Percentiles rank a stretch among this genome's conserved stretches.
Conservation (phyloP, 768 basidiomycete genomes). For the Termitomyces sp. region DNA sequence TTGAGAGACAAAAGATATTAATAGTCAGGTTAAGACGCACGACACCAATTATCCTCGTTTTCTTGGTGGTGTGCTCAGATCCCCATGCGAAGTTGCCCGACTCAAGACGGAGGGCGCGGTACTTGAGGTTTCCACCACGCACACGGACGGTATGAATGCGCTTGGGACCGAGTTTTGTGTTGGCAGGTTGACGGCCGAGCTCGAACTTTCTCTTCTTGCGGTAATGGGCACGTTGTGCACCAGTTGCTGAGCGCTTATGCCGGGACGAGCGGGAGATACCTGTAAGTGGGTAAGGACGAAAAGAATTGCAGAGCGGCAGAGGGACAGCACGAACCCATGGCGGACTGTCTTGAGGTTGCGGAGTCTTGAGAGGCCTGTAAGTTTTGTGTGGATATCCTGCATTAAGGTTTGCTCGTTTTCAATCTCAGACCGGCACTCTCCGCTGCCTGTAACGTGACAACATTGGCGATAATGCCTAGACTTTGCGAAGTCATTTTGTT, state of each 20-base stretch:
- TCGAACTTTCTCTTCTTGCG: slow-evolving; percentile 99
- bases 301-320: slow-evolving; percentile 7
- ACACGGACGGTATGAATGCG: slow-evolving; percentile 93
- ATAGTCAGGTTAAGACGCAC: slow-evolving; percentile 43
- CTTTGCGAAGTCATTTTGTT: too few relatives aligned
- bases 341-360: slow-evolving; percentile 65
- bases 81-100: slow-evolving; percentile 99
- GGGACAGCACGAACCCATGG: slow-evolving; percentile 63
- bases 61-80: slow-evolving; percentile 88
- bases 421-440: slow-evolving; percentile 30
- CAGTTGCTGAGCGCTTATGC: slow-evolving; percentile 94
- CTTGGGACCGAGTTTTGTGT: slow-evolving; percentile 94
- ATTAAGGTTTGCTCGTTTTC: slow-evolving; percentile 37
- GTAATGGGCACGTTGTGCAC: slow-evolving; percentile 89
- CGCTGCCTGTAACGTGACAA: slow-evolving; percentile 11
- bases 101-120: slow-evolving; percentile 94
- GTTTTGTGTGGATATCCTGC: slow-evolving; percentile 49
- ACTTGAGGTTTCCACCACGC: slow-evolving; percentile 93
- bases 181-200: slow-evolving; percentile 96
- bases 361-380: slow-evolving; percentile 35
- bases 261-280: slow-evolving; percentile 97
- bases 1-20: background rate
- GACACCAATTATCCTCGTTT: slow-evolving; percentile 94
- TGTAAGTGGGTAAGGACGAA: slow-evolving; percentile 22
- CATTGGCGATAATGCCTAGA: too few relatives aligned